Evolutionary conservation across 2,329 filamentous ascomycete species (phyloP).

Genomic region (Helminthosporium solani): DNA sequence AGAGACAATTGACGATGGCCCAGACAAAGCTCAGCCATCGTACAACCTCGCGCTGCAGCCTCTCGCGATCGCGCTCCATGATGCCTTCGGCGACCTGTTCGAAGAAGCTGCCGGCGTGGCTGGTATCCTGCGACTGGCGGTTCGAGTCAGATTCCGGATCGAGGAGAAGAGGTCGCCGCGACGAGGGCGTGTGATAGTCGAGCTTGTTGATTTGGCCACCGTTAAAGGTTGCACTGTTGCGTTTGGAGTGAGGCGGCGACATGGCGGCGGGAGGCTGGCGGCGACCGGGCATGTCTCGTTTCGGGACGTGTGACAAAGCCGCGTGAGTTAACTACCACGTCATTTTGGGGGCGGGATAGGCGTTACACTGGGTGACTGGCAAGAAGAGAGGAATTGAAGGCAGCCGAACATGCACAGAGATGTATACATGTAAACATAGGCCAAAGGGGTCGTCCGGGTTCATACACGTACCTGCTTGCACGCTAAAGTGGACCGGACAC

Average conservation of each 20-base stretch:
- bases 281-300: conserved; percentile 1
- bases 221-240: conserved; percentile 23
- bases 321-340: conserved; percentile 11
- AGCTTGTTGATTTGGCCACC: conserved; percentile 49
- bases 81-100: conserved; percentile 63
- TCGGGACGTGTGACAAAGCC: conserved; percentile 22
- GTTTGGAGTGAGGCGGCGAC: conserved; percentile 35
- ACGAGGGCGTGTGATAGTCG: conserved; percentile 46
- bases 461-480: too few relatives aligned
- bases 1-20: conserved; percentile 67
- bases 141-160: conserved; percentile 31
- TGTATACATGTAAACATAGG: too few relatives aligned
- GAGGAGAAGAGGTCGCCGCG: conserved; percentile 47
- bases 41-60: conserved; percentile 54
- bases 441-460: too few relatives aligned
- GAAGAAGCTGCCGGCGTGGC: conserved; percentile 57
- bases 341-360: conserved; percentile 6
- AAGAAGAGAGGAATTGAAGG: not conserved
- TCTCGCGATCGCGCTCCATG: conserved; percentile 57
- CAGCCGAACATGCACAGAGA: too few relatives aligned
- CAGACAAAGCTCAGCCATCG: conserved; percentile 60
- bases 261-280: conserved; percentile 23
- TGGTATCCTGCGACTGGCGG: conserved; percentile 45
- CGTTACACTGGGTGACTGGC: not conserved
- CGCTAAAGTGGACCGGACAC: not conserved